Percentiles rank a stretch among this genome's conserved stretches.
Evolutionary conservation across 441 rosid genomes (phyloP).

Genomic region (Euphorbia celastroides): DNA sequence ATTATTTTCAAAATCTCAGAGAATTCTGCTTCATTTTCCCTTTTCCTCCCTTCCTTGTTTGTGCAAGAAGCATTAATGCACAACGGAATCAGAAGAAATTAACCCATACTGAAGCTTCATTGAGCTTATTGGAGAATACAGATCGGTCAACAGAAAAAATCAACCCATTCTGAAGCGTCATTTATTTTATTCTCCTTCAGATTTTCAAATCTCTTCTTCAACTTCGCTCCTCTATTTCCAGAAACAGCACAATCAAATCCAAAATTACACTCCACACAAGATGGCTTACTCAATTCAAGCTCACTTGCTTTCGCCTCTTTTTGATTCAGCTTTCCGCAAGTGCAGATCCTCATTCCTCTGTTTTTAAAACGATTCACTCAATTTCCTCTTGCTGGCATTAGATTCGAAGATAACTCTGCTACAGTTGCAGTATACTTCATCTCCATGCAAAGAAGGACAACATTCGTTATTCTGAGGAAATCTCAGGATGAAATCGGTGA

Average conservation of each 20-base stretch:
- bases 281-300: constrained; percentile 53
- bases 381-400: constrained; percentile 24
- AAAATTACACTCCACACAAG: constrained; percentile 46
- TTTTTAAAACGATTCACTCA: constrained; percentile 14
- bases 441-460: constrained; percentile 28
- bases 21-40: constrained; percentile 22
- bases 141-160: neutral
- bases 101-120: constrained; percentile 23
- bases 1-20: constrained; percentile 38
- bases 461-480: constrained; percentile 14
- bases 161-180: neutral
- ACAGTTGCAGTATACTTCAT: constrained; percentile 46
- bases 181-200: neutral
- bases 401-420: constrained; percentile 38
- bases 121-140: neutral
- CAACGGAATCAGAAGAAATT: constrained; percentile 43
- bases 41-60: constrained; percentile 29
- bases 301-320: constrained; percentile 21
- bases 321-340: constrained; percentile 29
- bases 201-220: constrained; percentile 3
- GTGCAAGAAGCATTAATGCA: constrained; percentile 35
- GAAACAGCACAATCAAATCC: constrained; percentile 29
- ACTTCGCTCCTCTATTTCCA: neutral
- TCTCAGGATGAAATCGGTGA: neutral
- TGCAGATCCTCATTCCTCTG: constrained; percentile 12